phyloP scores from a whole-genome alignment of 768 basidiomycete genomes.

The Hericium coralloides region DNA sequence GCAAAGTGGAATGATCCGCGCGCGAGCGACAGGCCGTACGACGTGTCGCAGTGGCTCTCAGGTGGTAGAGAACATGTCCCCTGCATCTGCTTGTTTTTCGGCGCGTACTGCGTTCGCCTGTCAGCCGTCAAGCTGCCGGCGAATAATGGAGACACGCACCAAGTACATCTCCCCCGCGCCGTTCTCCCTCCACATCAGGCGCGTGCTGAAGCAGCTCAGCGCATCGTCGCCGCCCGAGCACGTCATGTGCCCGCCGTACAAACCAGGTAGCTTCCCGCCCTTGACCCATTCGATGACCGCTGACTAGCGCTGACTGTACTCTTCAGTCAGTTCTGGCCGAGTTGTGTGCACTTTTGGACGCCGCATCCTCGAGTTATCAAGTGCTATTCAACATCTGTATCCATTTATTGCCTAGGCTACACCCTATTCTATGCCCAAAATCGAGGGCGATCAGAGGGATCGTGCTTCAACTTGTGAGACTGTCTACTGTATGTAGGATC shows the following conservation, averaged over 20 bases:
- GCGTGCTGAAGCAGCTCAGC: constrained; percentile 68
- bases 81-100: constrained; percentile 57
- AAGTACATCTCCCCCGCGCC: constrained; percentile 74
- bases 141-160: constrained; percentile 25
- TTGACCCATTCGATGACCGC: constrained; percentile 73
- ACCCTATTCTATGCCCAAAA: too few species aligned
- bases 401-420: too few species aligned
- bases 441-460: too few species aligned
- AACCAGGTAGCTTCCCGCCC: constrained; percentile 79
- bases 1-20: constrained; percentile 61
- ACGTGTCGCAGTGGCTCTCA: constrained; percentile 50
- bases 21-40: constrained; percentile 69
- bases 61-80: constrained; percentile 48
- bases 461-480: too few species aligned
- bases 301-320: too few species aligned
- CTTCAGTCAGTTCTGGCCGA: too few species aligned
- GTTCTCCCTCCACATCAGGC: constrained; percentile 70
- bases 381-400: too few species aligned
- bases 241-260: constrained; percentile 57
- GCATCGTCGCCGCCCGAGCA: constrained; percentile 76
- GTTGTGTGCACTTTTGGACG: too few species aligned
- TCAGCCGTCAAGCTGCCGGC: neutral
- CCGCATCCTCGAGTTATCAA: too few species aligned
- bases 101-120: constrained; percentile 48
- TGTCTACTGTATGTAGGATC: too few species aligned